These are phyloP conservation scores for Amanita pallidorosea DNA, from an alignment of 768 basidiomycete genomes.

Conservation along the genomic window DNA sequence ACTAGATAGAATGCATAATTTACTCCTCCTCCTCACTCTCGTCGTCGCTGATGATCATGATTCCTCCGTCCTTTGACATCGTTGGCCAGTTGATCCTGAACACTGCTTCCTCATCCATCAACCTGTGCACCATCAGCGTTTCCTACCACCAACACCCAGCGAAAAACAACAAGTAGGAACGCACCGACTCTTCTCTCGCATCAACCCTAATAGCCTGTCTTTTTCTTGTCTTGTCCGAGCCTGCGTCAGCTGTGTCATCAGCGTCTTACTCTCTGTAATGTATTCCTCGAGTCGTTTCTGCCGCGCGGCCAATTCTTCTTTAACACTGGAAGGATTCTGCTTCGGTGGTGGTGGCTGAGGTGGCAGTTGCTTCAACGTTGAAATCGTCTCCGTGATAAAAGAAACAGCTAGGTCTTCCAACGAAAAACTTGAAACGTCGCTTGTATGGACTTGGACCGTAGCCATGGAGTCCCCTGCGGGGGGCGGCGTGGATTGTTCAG, in stretches of 20 bases:
- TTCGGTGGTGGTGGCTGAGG: neutral
- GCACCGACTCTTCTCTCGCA: constrained; percentile 46
- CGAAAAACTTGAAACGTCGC: constrained; percentile 17
- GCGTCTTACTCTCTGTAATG: constrained; percentile 39
- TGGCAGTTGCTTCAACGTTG: constrained; percentile 21
- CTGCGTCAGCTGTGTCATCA: constrained; percentile 35
- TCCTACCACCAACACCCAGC: constrained; percentile 9
- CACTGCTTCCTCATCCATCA: constrained; percentile 20
- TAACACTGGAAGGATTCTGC: constrained; percentile 6
- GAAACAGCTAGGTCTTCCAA: constrained; percentile 46
- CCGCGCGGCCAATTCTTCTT: constrained; percentile 32
- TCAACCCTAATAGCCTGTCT: constrained; percentile 29
- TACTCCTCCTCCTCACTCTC: constrained; percentile 20
- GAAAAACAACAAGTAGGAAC: constrained; percentile 17
- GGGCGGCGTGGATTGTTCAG: neutral
- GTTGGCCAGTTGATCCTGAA: constrained; percentile 34
- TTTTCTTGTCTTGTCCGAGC: constrained; percentile 43
- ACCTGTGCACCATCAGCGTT: constrained; percentile 15
- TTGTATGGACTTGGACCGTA: constrained; percentile 5
- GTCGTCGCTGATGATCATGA: constrained; percentile 42
- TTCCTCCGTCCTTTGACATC: constrained; percentile 25
- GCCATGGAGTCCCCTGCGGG: neutral
- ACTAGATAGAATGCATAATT: neutral
- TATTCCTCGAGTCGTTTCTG: constrained; percentile 38
- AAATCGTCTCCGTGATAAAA: constrained; percentile 48